Conservation (phyloP, 345 rosid species). For the Syzygium oleosum region DNA sequence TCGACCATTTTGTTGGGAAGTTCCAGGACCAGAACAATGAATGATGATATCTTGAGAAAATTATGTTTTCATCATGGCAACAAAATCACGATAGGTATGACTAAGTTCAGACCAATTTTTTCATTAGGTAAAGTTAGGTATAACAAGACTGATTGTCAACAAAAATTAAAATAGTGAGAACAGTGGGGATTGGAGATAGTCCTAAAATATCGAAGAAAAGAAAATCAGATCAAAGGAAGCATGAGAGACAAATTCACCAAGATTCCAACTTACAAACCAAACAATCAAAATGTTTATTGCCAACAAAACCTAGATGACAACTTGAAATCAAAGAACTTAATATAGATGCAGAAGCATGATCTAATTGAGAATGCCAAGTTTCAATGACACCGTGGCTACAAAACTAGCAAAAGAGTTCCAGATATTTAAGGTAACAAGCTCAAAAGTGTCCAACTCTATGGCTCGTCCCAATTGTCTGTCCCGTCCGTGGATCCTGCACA, state of each 20-base stretch:
- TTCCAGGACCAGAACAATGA: not conserved
- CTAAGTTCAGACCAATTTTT: not conserved
- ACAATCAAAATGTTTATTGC: not conserved
- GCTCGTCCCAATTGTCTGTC: not conserved
- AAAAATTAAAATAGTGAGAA: not conserved
- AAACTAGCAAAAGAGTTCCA: not conserved
- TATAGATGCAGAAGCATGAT: not conserved
- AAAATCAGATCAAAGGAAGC: not conserved
- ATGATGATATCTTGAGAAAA: not conserved
- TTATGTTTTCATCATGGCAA: not conserved
- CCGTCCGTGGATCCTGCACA: not conserved
- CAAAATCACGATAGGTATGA: not conserved
- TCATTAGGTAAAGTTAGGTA: not conserved
- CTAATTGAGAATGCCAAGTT: not conserved
- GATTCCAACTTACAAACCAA: not conserved
- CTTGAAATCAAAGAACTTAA: not conserved
- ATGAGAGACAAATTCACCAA: not conserved
- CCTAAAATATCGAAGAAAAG: not conserved
- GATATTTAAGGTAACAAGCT: not conserved
- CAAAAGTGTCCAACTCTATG: not conserved
- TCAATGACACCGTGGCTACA: not conserved
- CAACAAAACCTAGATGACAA: not conserved
- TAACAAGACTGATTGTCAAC: not conserved
- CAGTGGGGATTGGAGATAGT: not conserved
- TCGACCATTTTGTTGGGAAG: not conserved